These are phyloP conservation scores for Solanum hybrid DNA, from an alignment of 305 asterid genomes.

Conservation along the genomic window DNA sequence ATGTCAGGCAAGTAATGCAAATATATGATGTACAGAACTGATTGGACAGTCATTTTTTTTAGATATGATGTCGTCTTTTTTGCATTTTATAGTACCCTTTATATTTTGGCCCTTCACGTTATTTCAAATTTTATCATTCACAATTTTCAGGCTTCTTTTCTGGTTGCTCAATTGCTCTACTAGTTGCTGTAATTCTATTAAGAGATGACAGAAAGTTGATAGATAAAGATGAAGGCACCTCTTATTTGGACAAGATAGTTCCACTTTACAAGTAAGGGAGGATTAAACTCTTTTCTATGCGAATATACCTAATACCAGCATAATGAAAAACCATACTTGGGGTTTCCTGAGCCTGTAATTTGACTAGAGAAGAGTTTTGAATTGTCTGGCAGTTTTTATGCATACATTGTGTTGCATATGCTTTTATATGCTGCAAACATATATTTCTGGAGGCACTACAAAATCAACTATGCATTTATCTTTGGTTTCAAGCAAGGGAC, in stretches of 20 bases:
- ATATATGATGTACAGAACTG: neutral
- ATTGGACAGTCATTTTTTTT: neutral
- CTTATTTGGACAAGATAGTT: conserved; percentile 47
- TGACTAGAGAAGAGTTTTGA: conserved; percentile 14
- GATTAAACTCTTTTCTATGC: neutral
- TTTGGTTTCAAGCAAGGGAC: conserved; percentile 76
- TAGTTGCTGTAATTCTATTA: conserved; percentile 47
- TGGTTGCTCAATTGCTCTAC: conserved; percentile 65
- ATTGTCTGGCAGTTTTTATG: conserved; percentile 50
- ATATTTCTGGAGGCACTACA: conserved; percentile 74
- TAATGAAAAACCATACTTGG: neutral
- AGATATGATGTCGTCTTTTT: neutral
- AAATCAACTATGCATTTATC: conserved; percentile 70
- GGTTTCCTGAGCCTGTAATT: neutral
- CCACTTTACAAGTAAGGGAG: conserved; percentile 61
- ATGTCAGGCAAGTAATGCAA: conserved; percentile 36
- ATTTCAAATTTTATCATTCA: conserved; percentile 5
- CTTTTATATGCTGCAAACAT: conserved; percentile 61
- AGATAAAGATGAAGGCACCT: conserved; percentile 27
- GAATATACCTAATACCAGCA: neutral
- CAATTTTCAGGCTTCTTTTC: conserved; percentile 55
- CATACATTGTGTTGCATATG: conserved; percentile 61
- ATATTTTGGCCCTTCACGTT: neutral
- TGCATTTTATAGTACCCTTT: neutral
- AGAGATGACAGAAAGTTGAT: conserved; percentile 35